A percentile compares a stretch with the other conserved stretches of the same genome.
Evolutionary conservation across 306 rosid species (phyloP).

Genomic region (Malus asiatica): DNA sequence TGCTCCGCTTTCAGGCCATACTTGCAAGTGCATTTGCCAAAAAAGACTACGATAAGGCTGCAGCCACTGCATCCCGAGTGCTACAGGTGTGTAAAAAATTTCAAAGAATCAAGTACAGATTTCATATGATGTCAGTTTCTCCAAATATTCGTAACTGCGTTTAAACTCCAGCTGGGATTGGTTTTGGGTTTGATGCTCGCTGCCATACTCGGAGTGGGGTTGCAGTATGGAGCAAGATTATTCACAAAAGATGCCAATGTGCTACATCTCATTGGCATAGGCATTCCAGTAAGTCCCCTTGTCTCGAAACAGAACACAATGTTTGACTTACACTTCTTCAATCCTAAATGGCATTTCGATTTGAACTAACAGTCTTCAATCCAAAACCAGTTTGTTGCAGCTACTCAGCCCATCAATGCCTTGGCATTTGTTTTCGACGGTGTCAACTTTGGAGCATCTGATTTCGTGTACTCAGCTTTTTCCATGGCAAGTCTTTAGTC

Average conservation of each 20-base stretch:
- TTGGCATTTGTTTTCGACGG: conserved; percentile 96
- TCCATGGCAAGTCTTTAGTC: conserved; percentile 63
- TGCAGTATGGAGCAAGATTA: conserved; percentile 68
- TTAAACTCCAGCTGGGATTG: conserved; percentile 68
- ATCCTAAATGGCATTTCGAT: not conserved
- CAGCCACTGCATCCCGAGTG: conserved; percentile 67
- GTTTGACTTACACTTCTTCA: not conserved
- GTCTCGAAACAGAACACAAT: conserved; percentile 8
- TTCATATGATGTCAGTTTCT: not conserved
- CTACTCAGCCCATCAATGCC: conserved; percentile 82
- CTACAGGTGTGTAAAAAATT: conserved; percentile 47
- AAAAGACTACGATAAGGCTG: conserved; percentile 66
- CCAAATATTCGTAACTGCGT: not conserved
- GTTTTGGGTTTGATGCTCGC: conserved; percentile 71
- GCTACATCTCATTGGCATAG: conserved; percentile 59
- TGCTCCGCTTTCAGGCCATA: conserved; percentile 51
- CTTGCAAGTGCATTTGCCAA: conserved; percentile 92
- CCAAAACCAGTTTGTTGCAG: conserved; percentile 70
- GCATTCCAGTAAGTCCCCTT: conserved; percentile 65
- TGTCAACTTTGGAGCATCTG: conserved; percentile 95
- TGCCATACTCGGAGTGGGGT: conserved; percentile 58
- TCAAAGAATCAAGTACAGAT: not conserved
- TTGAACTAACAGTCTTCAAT: conserved; percentile 17
- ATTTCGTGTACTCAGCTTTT: conserved; percentile 90
- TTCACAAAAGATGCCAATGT: conserved; percentile 65